These are phyloP conservation scores for Colletotrichum sp. DNA, from an alignment of 2,329 filamentous ascomycete genomes.

Conservation along the genomic window DNA sequence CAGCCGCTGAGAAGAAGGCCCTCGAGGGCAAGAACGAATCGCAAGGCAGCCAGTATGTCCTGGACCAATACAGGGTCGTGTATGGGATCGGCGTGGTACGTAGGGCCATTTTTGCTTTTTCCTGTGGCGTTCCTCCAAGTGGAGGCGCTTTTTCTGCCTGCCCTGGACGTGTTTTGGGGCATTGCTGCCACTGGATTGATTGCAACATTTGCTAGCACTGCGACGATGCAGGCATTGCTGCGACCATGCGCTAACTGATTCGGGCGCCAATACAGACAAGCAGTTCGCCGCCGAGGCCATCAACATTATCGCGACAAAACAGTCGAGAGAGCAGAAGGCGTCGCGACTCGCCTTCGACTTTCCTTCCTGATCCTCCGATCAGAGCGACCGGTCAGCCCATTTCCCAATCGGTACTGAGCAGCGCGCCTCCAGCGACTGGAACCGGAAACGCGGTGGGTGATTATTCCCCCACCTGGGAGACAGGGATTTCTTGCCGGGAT, in stretches of 20 bases:
- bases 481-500: slow-evolving; percentile 11
- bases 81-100: slow-evolving; percentile 45
- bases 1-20: slow-evolving; percentile 29
- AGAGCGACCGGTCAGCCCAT: not conserved
- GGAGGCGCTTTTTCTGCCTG: not conserved
- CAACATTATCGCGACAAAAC: not conserved
- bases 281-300: slow-evolving; percentile 18
- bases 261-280: slow-evolving; percentile 9
- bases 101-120: slow-evolving; percentile 23
- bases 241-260: slow-evolving; percentile 14
- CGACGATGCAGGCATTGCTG: slow-evolving; percentile 8
- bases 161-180: slow-evolving; percentile 3
- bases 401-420: not conserved
- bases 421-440: not conserved
- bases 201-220: slow-evolving; percentile 3
- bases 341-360: not conserved
- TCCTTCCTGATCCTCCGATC: not conserved
- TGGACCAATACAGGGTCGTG: slow-evolving; percentile 40
- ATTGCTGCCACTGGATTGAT: slow-evolving; percentile 1
- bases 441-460: slow-evolving; percentile 1
- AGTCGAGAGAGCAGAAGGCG: not conserved
- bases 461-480: not conserved
- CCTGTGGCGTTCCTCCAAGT: slow-evolving; percentile 11
- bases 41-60: slow-evolving; percentile 49
- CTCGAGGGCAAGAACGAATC: slow-evolving; percentile 38